Percentiles rank a stretch among this genome's conserved stretches.
These are phyloP conservation scores for Tolypocladium tropicale DNA, from an alignment of 2,329 filamentous ascomycete species.

Conservation along the genomic window DNA sequence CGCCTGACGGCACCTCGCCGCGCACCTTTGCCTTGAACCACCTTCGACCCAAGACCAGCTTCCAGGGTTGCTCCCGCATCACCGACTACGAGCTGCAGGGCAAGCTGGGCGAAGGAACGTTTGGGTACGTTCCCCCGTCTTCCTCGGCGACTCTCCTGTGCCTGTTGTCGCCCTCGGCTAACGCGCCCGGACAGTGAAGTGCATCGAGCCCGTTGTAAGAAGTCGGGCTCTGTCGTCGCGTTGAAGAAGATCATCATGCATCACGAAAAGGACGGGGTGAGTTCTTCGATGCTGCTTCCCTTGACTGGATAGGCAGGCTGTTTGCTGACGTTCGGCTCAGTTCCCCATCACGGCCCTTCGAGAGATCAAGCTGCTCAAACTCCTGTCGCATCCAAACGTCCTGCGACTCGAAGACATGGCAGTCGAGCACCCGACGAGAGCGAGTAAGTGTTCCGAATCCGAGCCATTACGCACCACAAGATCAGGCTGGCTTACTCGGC, in stretches of 20 bases:
- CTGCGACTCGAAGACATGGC: conserved; percentile 91
- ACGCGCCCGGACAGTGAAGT: conserved; percentile 54
- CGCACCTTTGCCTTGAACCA: conserved; percentile 47
- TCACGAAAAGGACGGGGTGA: conserved; percentile 91
- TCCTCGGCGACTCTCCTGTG: background rate
- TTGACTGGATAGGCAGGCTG: background rate
- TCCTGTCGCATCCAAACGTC: conserved; percentile 85
- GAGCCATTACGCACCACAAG: background rate
- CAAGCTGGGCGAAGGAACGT: conserved; percentile 90
- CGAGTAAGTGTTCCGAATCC: conserved; percentile 31
- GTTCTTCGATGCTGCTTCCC: conserved; percentile 18
- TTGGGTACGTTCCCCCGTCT: conserved; percentile 51
- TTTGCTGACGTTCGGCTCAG: conserved; percentile 23
- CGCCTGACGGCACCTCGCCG: conserved; percentile 36
- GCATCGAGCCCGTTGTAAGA: conserved; percentile 73
- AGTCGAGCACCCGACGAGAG: conserved; percentile 62
- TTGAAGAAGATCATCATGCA: conserved; percentile 99
- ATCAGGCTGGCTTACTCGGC: background rate
- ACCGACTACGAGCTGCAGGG: conserved; percentile 67
- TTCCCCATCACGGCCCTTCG: conserved; percentile 97
- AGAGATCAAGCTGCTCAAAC: conserved; percentile 95
- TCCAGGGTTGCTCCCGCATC: conserved; percentile 77
- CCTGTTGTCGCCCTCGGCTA: conserved; percentile 1
- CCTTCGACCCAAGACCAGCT: conserved; percentile 48
- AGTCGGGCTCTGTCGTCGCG: conserved; percentile 66